phyloP scores from a whole-genome alignment of 306 rosid species.

The cucumber (Cucumis sativus) region DNA sequence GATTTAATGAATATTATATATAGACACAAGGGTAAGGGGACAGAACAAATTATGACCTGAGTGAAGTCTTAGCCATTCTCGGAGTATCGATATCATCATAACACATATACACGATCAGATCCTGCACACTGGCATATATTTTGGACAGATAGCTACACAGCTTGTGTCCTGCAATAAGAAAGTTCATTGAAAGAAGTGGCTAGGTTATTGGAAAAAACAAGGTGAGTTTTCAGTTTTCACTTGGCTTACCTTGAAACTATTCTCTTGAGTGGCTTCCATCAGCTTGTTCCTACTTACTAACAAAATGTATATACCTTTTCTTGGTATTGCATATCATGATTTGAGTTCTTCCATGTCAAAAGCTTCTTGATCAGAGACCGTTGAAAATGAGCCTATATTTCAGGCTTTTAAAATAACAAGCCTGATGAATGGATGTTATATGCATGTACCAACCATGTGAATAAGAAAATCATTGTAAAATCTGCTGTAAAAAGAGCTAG shows the following conservation, averaged over 20 bases:
- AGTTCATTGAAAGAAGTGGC: background rate
- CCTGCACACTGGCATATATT: background rate
- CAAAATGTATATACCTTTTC: background rate
- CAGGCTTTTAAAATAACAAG: background rate
- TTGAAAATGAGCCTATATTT: background rate
- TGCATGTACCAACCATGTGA: background rate
- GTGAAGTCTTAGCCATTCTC: background rate
- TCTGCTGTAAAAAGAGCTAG: conserved; percentile 20
- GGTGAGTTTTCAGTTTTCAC: background rate
- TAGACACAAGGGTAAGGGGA: background rate
- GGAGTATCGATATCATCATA: background rate
- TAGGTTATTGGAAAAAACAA: background rate
- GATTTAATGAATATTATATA: background rate
- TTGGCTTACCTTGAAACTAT: background rate
- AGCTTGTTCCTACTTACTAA: background rate
- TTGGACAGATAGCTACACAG: background rate
- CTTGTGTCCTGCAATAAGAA: background rate
- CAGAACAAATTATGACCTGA: background rate
- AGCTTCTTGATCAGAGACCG: background rate
- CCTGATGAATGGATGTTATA: background rate
- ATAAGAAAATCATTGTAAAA: background rate
- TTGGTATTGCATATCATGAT: background rate
- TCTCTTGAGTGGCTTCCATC: background rate
- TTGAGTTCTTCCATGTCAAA: background rate
- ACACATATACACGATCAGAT: background rate